Evolutionary conservation across 176 grass and related monocot species (phyloP), one percentile per base, ranked within the genome.

Genomic region (Calamus simplicifolius): DNA sequence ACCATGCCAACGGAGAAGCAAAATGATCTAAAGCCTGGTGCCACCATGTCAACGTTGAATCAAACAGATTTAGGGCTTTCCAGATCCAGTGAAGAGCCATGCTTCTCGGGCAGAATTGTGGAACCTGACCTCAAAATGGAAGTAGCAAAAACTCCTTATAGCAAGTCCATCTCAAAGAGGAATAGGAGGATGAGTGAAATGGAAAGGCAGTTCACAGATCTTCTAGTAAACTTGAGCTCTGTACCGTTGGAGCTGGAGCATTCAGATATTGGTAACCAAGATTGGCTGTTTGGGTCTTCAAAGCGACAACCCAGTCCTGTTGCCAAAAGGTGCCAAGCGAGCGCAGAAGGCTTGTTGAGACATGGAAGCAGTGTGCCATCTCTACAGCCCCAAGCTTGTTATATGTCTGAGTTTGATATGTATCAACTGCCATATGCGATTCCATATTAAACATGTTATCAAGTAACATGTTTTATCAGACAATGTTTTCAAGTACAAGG

Each of bases 371-470:
- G 51, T 67, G 27, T 1, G 5, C 27, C 16, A 3, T 50, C 38
- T 1, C 16, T 5, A 35, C 68, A 48, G 2, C 54, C 68, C 17
- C 68, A 38, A 59, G 68, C 68, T 5, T 50, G 68, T 14, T 70
- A 50, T 56, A 6, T 70, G 15, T 55, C 56, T 2, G 68, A 50
- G 56, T 58, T 70, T 5, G 43, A 50, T 15, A 28, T 27, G 31
- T 70, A 70, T n/a, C 68, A 50, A 48, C 56, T 70, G 6, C 68
- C 68, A 18, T 70, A 70, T 14, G 43, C 28, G 25, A 26, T 70
- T 38, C 68, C 68, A 50, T 70, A 49, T 29, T 70, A 30, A 29
- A 50, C 0, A 35, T 43, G 35, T 13, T 0, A 8, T 29, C 21
- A 23, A 23, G 21, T 23, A 31, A 31, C 29, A 31, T 31, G 5